These are phyloP conservation scores for Uronychia setigera DNA, from an alignment of 73 alveolate species.

Conservation along the genomic window DNA sequence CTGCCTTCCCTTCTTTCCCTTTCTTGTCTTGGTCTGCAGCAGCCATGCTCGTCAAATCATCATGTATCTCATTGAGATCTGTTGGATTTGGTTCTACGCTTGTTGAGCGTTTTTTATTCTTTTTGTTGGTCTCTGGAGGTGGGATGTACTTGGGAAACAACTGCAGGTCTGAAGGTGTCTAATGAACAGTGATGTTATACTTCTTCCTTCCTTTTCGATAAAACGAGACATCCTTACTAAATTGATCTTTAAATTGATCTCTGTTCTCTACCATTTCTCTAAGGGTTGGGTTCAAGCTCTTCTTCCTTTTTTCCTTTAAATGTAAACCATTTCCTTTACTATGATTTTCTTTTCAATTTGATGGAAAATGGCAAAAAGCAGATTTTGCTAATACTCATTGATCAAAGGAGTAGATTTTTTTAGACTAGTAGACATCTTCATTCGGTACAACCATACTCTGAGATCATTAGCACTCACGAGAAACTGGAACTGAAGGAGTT, in stretches of 20 bases:
- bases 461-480: background rate
- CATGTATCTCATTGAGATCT: too few relatives aligned
- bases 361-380: background rate
- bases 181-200: background rate
- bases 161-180: background rate
- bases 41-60: too few relatives aligned
- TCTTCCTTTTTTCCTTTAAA: constrained; percentile 1
- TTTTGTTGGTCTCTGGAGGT: background rate
- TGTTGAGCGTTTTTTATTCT: background rate
- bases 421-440: background rate
- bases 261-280: constrained; percentile 1
- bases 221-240: background rate
- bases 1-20: background rate
- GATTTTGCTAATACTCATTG: background rate
- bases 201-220: background rate
- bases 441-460: background rate
- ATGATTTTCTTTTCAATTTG: background rate
- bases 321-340: background rate
- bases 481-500: background rate
- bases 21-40: too few relatives aligned
- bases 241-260: background rate
- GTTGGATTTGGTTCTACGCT: too few relatives aligned
- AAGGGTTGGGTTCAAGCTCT: background rate
- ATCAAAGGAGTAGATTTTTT: background rate
- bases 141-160: background rate